Percentiles rank a stretch among this genome's conserved stretches.
Evolutionary conservation across 2,329 filamentous ascomycete species (phyloP).

Genomic region (Curvularia hawaiiensis): DNA sequence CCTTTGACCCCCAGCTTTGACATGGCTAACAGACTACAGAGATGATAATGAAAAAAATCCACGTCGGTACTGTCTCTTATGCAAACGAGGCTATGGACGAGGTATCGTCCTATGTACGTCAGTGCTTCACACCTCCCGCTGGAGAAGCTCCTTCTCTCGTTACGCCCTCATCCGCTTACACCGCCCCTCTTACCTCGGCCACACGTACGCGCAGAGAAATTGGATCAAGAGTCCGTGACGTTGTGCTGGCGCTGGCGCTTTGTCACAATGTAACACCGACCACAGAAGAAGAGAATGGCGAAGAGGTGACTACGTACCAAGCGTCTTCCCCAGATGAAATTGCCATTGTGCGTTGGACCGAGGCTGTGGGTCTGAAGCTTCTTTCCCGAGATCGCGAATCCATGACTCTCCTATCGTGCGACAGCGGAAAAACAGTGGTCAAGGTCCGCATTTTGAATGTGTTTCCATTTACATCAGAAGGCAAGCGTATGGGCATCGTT

Average conservation of each 20-base stretch:
- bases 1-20: not conserved
- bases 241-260: conserved; percentile 87
- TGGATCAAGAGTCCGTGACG: conserved; percentile 87
- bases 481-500: conserved; percentile 97
- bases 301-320: conserved; percentile 83
- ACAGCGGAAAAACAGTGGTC: conserved; percentile 75
- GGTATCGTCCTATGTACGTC: conserved; percentile 81
- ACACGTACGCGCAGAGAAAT: conserved; percentile 93
- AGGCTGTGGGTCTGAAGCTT: conserved; percentile 85
- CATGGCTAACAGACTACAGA: conserved; percentile 56
- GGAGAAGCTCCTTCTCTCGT: conserved; percentile 57
- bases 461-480: conserved; percentile 97
- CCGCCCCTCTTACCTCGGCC: conserved; percentile 64
- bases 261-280: conserved; percentile 98
- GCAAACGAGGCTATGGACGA: conserved; percentile 99
- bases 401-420: conserved; percentile 80
- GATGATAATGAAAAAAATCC: conserved; percentile 99
- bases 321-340: conserved; percentile 98
- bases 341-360: conserved; percentile 94
- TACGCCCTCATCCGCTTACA: conserved; percentile 75
- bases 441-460: conserved; percentile 88
- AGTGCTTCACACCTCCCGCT: conserved; percentile 69
- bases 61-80: conserved; percentile 97
- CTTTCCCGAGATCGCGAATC: conserved; percentile 83
- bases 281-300: conserved; percentile 79